Base-by-base conservation (phyloP, 2,329 filamentous ascomycete genomes). In the Cadophora sp. region DNA sequence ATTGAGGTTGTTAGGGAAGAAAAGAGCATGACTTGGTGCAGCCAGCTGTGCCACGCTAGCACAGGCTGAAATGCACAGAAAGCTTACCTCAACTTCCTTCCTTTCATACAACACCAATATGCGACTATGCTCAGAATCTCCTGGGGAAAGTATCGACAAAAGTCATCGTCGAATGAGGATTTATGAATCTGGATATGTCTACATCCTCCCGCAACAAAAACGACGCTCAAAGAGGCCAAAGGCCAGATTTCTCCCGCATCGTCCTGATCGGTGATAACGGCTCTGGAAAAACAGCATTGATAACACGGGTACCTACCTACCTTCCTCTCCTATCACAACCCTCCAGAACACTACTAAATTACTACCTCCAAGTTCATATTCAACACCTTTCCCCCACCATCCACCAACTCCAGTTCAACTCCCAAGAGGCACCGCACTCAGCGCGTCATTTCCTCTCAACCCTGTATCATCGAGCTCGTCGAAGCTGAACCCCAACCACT, bases 201-300 rank as follows among this genome's bases (percentile, higher is more conserved):
- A 29, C 31, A 26, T 55, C 27, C 5, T 19, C 16, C 4, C 26
- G 1, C 40, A 3, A 43, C 14, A 43, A 29, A n/a, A 16, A 8
- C 4, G 27, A 16, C 5, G 5, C 14, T 19, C 51, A 55, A 31
- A 3, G 19, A 19, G 26, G 51, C 9, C 51, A 55, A 31, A 26
- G 51, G n/a, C 51, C 51, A 29, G 51, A 55, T 55, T 55, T 55
- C 51, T 55, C 26, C 51, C 51, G 51, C 16, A 55, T 55, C 16
- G 4, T 55, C 26, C 51, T 55, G 4, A 8, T 55, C 16, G 51
- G 51, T 3, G 26, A 55, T n/a, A 55, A 55, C n/a, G 51, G 51
- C 27, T 55, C 51, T 7, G 51, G 51, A 14, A 55, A 29, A 29
- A 55, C 51, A 29, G 16, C 51, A 14, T 12, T 55, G 6, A 19